These are phyloP conservation scores for Melaleuca quinquenervia DNA, from an alignment of 345 rosid species.

Conservation along the genomic window DNA sequence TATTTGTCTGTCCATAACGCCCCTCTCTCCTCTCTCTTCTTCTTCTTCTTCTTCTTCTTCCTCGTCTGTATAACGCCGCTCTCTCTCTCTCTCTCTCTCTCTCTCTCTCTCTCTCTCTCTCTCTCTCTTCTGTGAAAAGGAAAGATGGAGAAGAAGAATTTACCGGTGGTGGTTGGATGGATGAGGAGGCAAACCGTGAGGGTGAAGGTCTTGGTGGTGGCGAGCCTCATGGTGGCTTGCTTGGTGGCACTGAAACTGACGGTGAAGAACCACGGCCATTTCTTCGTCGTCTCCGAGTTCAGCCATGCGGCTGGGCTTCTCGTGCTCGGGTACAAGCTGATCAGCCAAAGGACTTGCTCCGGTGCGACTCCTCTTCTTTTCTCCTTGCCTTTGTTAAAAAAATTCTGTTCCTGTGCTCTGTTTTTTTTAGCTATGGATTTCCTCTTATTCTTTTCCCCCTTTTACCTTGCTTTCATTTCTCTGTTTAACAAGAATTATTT, in stretches of 20 bases:
- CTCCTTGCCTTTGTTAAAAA: not conserved
- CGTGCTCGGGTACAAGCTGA: slow-evolving; percentile 6
- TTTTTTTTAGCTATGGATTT: not conserved
- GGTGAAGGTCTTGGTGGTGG: not conserved
- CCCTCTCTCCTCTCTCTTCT: not conserved
- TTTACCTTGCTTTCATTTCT: not conserved
- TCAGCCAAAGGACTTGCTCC: slow-evolving; percentile 1
- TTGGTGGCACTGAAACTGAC: not conserved
- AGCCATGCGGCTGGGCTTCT: slow-evolving; percentile 3
- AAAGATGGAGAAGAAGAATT: not conserved
- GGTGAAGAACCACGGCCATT: not conserved
- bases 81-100: not conserved
- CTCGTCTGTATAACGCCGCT: not conserved
- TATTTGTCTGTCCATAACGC: not conserved
- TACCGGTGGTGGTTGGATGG: not conserved
- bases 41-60: not conserved
- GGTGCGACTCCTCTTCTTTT: not conserved
- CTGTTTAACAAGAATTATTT: not conserved
- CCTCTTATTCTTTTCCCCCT: too few relatives aligned
- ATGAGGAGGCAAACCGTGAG: not conserved
- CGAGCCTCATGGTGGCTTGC: not conserved
- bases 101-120: not conserved
- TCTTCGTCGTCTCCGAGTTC: slow-evolving; percentile 2
- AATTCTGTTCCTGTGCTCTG: too few relatives aligned
- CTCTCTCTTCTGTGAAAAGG: not conserved